phyloP scores from a whole-genome alignment of 805 yeast genomes.

The Jamesozyma piceae region DNA sequence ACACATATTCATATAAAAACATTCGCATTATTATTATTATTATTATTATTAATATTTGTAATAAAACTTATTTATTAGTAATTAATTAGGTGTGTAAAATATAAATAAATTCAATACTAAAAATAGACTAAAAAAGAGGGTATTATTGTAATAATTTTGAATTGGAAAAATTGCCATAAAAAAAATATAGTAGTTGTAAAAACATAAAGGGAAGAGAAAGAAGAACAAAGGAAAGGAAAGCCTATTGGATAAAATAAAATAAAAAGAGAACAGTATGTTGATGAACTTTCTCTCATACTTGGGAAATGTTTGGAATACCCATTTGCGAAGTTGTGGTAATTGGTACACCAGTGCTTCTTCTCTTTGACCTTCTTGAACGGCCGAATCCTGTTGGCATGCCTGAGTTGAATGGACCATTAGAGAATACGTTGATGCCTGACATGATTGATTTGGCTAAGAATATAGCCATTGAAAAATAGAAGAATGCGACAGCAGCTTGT shows the following conservation, averaged over 20 bases:
- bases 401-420: constrained; percentile 22
- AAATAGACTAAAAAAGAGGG: constrained; percentile 1
- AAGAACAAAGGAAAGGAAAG: constrained; percentile 1
- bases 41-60: background rate
- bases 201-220: background rate
- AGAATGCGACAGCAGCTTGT: constrained; percentile 75
- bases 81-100: constrained; percentile 1
- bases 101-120: background rate
- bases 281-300: constrained; percentile 43
- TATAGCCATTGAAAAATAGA: constrained; percentile 72
- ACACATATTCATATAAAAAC: background rate
- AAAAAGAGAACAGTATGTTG: constrained; percentile 31
- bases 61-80: background rate
- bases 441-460: constrained; percentile 55
- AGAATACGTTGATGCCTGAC: constrained; percentile 43
- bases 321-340: constrained; percentile 1
- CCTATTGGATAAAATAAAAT: too few relatives aligned
- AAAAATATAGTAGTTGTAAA: background rate
- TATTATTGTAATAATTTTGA: too few relatives aligned
- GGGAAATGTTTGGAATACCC: constrained; percentile 39
- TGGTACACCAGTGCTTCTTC: background rate
- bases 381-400: constrained; percentile 12
- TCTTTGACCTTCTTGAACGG: constrained; percentile 27
- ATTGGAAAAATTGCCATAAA: background rate
- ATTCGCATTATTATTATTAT: background rate